These are phyloP conservation scores for Backusella mclennaniae DNA, from an alignment of 192 early-diverging fungal genomes.

Conservation along the genomic window DNA sequence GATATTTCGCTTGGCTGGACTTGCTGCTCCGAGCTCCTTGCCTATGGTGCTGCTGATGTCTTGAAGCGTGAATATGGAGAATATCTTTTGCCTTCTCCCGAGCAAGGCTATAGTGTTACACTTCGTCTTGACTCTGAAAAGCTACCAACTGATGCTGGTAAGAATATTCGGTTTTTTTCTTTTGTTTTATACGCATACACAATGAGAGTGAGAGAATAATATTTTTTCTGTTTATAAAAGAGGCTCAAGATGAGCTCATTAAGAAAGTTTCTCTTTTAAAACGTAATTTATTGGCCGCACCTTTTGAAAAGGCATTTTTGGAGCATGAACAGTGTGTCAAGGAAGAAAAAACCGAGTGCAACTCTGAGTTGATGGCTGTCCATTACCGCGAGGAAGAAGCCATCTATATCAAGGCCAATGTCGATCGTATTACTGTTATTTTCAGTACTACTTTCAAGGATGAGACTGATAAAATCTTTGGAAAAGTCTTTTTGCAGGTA, in stretches of 20 bases:
- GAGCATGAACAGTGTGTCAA: conserved; percentile 77
- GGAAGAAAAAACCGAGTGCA: conserved; percentile 64
- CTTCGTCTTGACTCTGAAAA: conserved; percentile 80
- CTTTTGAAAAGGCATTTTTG: conserved; percentile 88
- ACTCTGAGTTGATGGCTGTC: conserved; percentile 82
- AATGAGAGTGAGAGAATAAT: background rate
- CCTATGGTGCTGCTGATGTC: conserved; percentile 84
- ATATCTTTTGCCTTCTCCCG: conserved; percentile 55
- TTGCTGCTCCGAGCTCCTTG: conserved; percentile 79
- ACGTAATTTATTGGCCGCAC: conserved; percentile 91
- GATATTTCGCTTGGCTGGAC: conserved; percentile 79
- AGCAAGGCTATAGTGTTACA: conserved; percentile 77
- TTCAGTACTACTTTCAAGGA: conserved; percentile 97
- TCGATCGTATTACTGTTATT: conserved; percentile 96
- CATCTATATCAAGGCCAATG: conserved; percentile 85
- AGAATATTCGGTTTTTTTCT: background rate
- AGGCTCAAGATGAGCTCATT: conserved; percentile 61
- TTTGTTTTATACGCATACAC: background rate
- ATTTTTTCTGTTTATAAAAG: background rate
- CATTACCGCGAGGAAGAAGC: conserved; percentile 94
- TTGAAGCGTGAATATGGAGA: conserved; percentile 80
- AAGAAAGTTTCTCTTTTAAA: conserved; percentile 87
- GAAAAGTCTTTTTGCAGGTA: conserved; percentile 95
- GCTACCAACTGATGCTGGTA: conserved; percentile 75
- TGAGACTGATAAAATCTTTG: conserved; percentile 94